Evolutionary conservation across 176 grass and related monocot genomes (phyloP), one percentile per base, ranked within the genome.

Genomic region (Urochloa ruziziensis): DNA sequence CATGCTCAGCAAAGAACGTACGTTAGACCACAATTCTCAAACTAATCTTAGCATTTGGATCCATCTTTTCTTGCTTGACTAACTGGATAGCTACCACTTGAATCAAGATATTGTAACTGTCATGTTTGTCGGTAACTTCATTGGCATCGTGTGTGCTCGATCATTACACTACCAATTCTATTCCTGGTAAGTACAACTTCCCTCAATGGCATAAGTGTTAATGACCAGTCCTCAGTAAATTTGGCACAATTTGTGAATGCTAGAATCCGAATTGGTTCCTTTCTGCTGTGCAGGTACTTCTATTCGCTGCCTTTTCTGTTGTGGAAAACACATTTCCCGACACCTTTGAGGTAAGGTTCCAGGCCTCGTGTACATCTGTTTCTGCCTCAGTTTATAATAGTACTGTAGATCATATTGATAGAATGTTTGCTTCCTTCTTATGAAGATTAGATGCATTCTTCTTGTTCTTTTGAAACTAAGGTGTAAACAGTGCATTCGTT

Each of bases 161-260:
- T 98, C 93, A 74, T 85, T 95, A 19, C 93, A 98, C 85, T 95
- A 95, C 63, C 91, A 98, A 74, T 98, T 98, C 54, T 94, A 98
- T 93, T 95, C 93, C 60, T 98, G 93, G 93, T 95, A 89, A 86
- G 87, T 63, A 65, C 28, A 42, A 17, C 16, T 12, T 24, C 30
- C n/a, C 5, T 43, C 33, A 48, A 2, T 24, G n/a, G 23, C 7
- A 2, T 19, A 17, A 56, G 9, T 84, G 48, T 75, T 49, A 32
- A 52, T 33, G 12, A 47, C 13, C 4, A 84, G 24, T 77, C 43
- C 39, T 76, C 32, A 65, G 42, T 67, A 40, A 5, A 68, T 79
- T 32, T 53, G 49, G 23, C 59, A 11, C 36, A 73, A 37, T 48
- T 2, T 71, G 10, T 44, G 17, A 64, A 47, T 86, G 71, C 56